phyloP scores from a whole-genome alignment of 2,329 filamentous ascomycete genomes.

The Dryadomyces quercivorus region DNA sequence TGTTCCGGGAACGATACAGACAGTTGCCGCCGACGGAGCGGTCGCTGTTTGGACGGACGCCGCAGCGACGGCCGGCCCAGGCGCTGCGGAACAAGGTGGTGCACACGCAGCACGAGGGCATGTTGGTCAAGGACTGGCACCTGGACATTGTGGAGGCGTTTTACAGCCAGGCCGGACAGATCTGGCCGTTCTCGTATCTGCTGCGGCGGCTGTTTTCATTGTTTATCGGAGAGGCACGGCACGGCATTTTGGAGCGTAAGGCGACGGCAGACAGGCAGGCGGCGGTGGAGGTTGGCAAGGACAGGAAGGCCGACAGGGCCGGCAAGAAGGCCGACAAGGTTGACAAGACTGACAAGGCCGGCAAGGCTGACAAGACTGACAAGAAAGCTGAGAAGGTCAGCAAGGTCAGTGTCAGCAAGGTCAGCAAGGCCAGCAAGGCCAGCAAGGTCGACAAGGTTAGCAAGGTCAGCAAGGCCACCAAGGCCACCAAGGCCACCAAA shows the following conservation, averaged over 20 bases:
- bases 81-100: constrained; percentile 25
- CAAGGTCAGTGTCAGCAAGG: no score
- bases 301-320: no score
- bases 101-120: constrained; percentile 29
- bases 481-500: no score
- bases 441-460: no score
- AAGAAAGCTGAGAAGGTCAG: no score
- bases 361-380: no score
- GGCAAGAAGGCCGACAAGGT: no score
- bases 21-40: no score
- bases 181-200: constrained; percentile 36
- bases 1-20: constrained; percentile 20
- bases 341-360: no score
- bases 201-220: constrained; percentile 42
- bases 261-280: neutral
- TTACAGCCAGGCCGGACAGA: constrained; percentile 27
- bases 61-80: constrained; percentile 2
- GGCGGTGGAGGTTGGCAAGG: no score
- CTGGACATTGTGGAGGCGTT: constrained; percentile 46
- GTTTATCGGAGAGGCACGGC: constrained; percentile 35
- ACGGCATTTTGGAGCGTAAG: constrained; percentile 9
- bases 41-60: neutral
- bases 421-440: no score
- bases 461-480: no score
- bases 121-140: constrained; percentile 43